phyloP scores from a whole-genome alignment of 2,329 filamentous ascomycete species.

The Albophoma yamanashiensis region DNA sequence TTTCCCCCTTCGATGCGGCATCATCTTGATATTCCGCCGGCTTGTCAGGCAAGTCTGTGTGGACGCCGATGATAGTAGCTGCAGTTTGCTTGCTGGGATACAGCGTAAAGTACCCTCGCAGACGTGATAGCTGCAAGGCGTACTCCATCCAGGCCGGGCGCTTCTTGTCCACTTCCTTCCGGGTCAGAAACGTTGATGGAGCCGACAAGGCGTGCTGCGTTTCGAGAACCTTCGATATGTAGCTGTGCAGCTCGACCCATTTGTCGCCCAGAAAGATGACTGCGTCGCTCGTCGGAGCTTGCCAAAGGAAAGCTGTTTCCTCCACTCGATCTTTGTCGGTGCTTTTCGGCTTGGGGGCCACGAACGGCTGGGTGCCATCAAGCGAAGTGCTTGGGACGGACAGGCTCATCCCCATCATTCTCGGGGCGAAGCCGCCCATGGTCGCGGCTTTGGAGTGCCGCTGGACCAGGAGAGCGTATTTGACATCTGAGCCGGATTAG shows the following conservation, averaged over 20 bases:
- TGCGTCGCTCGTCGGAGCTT: slow-evolving; percentile 74
- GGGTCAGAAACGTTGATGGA: slow-evolving; percentile 27
- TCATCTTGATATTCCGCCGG: slow-evolving; percentile 56
- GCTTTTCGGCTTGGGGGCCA: slow-evolving; percentile 22
- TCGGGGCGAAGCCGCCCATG: slow-evolving; percentile 33
- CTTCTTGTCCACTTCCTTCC: slow-evolving; percentile 54
- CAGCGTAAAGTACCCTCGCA: slow-evolving; percentile 66
- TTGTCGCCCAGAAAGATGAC: slow-evolving; percentile 73
- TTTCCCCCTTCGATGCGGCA: slow-evolving; percentile 1
- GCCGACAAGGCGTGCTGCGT: slow-evolving; percentile 23
- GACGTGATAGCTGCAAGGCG: slow-evolving; percentile 62
- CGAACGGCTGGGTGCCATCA: slow-evolving; percentile 48
- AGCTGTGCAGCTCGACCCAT: slow-evolving; percentile 79
- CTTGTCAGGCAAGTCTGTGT: slow-evolving; percentile 60
- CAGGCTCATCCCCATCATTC: slow-evolving; percentile 70
- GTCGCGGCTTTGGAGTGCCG: slow-evolving; percentile 49
- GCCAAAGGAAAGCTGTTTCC: slow-evolving; percentile 64
- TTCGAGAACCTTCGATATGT: slow-evolving; percentile 55
- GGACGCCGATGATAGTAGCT: slow-evolving; percentile 56
- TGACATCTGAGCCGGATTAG: slow-evolving; percentile 44
- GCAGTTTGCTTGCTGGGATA: slow-evolving; percentile 57
- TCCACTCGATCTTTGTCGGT: slow-evolving; percentile 12
- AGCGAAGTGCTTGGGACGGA: slow-evolving; percentile 57
- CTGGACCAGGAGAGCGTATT: slow-evolving; percentile 68
- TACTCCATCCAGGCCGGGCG: slow-evolving; percentile 73